These are phyloP conservation scores for Ogataea methylovora DNA, from an alignment of 805 yeast species.

Conservation along the genomic window DNA sequence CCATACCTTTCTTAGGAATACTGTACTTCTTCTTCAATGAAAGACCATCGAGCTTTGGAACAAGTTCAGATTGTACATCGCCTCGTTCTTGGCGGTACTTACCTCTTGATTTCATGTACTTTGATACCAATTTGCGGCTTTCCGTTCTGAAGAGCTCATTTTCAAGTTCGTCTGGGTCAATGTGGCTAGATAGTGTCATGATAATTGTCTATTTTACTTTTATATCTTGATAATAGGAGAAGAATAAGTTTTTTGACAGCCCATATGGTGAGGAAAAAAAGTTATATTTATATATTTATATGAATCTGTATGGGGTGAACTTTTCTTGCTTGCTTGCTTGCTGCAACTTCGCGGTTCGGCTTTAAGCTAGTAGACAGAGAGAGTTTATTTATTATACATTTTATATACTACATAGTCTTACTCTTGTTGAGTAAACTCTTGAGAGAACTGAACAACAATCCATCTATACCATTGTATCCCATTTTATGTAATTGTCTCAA, in stretches of 20 bases:
- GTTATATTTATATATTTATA: too few relatives aligned
- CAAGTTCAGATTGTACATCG: conserved; percentile 11
- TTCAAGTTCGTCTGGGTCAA: conserved; percentile 37
- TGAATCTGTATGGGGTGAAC: too few relatives aligned
- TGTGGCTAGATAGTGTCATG: conserved; percentile 39
- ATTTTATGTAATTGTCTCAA: conserved; percentile 30
- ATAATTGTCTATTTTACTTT: too few relatives aligned
- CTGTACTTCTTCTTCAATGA: conserved; percentile 39
- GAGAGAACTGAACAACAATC: conserved; percentile 45
- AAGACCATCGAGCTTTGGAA: conserved; percentile 26
- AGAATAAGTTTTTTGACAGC: too few relatives aligned
- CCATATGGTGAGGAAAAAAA: too few relatives aligned
- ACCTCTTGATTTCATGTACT: conserved; percentile 14
- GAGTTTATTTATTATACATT: too few relatives aligned
- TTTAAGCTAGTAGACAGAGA: too few relatives aligned
- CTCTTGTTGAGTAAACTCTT: conserved; percentile 33
- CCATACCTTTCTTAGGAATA: conserved; percentile 51
- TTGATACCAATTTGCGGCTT: conserved; percentile 3
- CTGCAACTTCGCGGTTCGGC: too few relatives aligned
- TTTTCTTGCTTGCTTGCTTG: too few relatives aligned
- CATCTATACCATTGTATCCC: conserved; percentile 43
- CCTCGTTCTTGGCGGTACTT: conserved; percentile 7
- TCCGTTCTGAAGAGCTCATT: conserved; percentile 19
- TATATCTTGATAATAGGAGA: too few relatives aligned
- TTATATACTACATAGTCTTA: too few relatives aligned